phyloP scores from a whole-genome alignment of 106 monocot species.

The Acorus gramineus region DNA sequence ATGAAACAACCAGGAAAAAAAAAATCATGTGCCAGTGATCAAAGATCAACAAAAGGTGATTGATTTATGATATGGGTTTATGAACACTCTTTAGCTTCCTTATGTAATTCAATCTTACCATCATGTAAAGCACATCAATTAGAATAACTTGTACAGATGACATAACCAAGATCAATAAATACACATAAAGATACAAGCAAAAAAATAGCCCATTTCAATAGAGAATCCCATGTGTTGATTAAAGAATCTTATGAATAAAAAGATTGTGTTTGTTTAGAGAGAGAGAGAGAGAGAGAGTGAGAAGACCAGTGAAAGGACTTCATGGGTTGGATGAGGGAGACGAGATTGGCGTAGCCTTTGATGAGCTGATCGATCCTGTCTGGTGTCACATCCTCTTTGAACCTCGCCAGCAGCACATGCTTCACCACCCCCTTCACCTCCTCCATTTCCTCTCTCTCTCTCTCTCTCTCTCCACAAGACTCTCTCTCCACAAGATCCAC shows the following conservation, averaged over 20 bases:
- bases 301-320: slow-evolving; percentile 70
- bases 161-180: no score
- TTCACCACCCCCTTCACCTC: slow-evolving; percentile 43
- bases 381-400: slow-evolving; percentile 55
- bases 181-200: no score
- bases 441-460: slow-evolving; percentile 12
- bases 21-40: no score
- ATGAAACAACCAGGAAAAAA: no score
- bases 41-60: no score
- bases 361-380: slow-evolving; percentile 52
- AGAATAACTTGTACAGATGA: no score
- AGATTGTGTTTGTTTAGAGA: background rate
- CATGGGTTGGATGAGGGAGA: slow-evolving; percentile 49
- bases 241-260: no score
- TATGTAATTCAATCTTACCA: no score
- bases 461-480: background rate
- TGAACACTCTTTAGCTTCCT: no score
- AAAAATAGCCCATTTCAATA: no score
- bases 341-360: slow-evolving; percentile 50
- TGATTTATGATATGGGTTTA: no score
- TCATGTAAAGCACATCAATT: no score
- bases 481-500: background rate
- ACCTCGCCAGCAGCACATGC: slow-evolving; percentile 69
- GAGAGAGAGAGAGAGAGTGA: background rate
- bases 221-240: background rate